Evolutionary conservation across 208 protist genomes (phyloP), one percentile per base, ranked within the genome.

Genomic region (Zelonia costaricensis): DNA sequence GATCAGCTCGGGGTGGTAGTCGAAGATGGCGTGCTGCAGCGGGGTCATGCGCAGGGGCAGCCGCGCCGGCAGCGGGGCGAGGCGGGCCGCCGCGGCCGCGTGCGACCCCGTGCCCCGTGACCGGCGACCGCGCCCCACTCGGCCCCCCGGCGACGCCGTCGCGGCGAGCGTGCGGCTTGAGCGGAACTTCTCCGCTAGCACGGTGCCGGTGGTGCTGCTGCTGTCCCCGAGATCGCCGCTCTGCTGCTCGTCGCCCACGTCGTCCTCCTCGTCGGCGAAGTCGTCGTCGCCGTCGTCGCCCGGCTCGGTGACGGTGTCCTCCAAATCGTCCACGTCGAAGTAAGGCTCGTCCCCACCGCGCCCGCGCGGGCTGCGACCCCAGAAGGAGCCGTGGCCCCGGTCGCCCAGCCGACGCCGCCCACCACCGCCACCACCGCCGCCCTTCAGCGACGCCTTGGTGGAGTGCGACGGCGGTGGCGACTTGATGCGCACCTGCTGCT

Each of bases 1-100:
- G 45, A 95, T 90, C 35, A 95, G 53, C 57, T 95, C 85, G 0
- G 89, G 89, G 63, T 92, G 84, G 59, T 93, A 93, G 49, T 77
- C 64, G 2, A 84, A 12, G 60, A 95, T 93, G 18, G 89, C 83
- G 36, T 84, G 74, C 66, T 92, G 85, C 10, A 95, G 70, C 25
- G 89, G 86, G 1, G 89, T 91, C 6, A 78, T 15, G 16, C 76
- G 81, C 43, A 82, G 48, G 12, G 80, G 77, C 10, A 70, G 47
- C 4, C 78, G 75, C 3, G 59, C 75, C 0, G 59, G 71, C 16
- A 76, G 42, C 43, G 53, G 22, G 15, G 36, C 40, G 0, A 0
- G 0, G 1, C 13, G 58, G 31, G 39, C 35, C 42, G 44, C 7
- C 54, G 54, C 4, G 23, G 57, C 20, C 9, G 2, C 16, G n/a